Base-by-base conservation (phyloP, 805 yeast genomes). In the Spathaspora passalidarum region DNA sequence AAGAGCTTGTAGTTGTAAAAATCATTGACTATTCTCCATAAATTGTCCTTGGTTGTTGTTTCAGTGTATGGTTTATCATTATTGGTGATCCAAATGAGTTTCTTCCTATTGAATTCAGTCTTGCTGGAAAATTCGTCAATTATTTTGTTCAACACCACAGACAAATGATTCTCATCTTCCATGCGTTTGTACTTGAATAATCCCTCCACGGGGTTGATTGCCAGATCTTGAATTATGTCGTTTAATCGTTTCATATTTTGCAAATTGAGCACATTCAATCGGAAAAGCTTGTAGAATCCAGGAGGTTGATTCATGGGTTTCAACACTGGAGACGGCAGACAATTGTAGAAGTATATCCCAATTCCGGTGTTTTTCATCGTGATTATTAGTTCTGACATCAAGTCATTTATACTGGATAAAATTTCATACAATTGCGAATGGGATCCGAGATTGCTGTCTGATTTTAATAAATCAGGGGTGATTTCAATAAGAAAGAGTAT, bases 81-180 rank as follows among this genome's bases (percentile, higher is more conserved):
- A 58, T 84, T 86, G 0, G 96, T 88, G 56, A 90, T 79, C 57
- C 89, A 66, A 51, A 88, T 76, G 2, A 88, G 64, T 54, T 85
- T 82, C 52, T 78, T 79, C 38, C 73, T 74, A 42, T 79, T 79
- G 59, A 75, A 84, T 19, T 60, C 58, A 43, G 65, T 69, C 35
- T 75, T 78, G 13, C 67, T 56, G 46, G 57, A 57, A 49, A 86
- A 82, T 48, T 81, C 84, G 44, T 80, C 83, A 44, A 80, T 75
- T 7, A 84, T 63, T 18, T 69, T 68, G 26, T 69, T 71, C 38
- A 89, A 68, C 7, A 83, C 69, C 6, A 55, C 52, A 7, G 68
- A 69, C 26, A 71, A 56, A 32, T 56, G 53, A 4, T 58, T 60
- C 2, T 49, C 43, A 2, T 55, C 52, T 5, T 60, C 38, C 53